phyloP scores from a whole-genome alignment of 768 basidiomycete species.

The Lactifluus hygrophoroides region DNA sequence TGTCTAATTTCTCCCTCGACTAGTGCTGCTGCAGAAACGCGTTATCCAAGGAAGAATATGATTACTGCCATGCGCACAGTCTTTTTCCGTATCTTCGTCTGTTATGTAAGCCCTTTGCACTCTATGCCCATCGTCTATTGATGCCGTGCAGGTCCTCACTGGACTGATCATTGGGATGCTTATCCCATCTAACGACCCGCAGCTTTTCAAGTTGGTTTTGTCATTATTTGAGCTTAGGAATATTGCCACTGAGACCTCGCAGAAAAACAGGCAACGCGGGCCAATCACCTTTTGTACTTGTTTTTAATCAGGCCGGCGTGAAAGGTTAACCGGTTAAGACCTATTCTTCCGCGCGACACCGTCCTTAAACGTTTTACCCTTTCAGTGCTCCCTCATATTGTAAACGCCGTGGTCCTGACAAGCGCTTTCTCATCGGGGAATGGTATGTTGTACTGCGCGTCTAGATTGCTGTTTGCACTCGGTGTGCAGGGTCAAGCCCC shows the following conservation, averaged over 20 bases:
- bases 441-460: slow-evolving; percentile 18
- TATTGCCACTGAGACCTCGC: background rate
- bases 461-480: slow-evolving; percentile 16
- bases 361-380: background rate
- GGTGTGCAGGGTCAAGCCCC: slow-evolving; percentile 19
- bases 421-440: slow-evolving; percentile 20
- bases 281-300: slow-evolving; percentile 20
- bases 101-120: slow-evolving; percentile 8
- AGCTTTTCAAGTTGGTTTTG: slow-evolving; percentile 13
- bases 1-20: background rate
- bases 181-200: slow-evolving; percentile 19
- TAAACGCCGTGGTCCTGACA: slow-evolving; percentile 18
- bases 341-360: too few relatives aligned
- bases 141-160: slow-evolving; percentile 11
- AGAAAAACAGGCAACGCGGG: slow-evolving; percentile 17
- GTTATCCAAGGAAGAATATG: slow-evolving; percentile 18
- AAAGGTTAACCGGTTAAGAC: slow-evolving; percentile 16
- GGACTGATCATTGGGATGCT: slow-evolving; percentile 19
- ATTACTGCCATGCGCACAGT: slow-evolving; percentile 17
- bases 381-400: slow-evolving; percentile 17
- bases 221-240: background rate
- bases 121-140: background rate
- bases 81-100: slow-evolving; percentile 18
- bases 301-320: slow-evolving; percentile 17
- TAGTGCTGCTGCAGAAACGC: slow-evolving; percentile 20